A percentile compares a stretch with the other conserved stretches of the same genome.
Conservation (phyloP, 1,284 basidiomycete genomes). For the Trametes versicolor region DNA sequence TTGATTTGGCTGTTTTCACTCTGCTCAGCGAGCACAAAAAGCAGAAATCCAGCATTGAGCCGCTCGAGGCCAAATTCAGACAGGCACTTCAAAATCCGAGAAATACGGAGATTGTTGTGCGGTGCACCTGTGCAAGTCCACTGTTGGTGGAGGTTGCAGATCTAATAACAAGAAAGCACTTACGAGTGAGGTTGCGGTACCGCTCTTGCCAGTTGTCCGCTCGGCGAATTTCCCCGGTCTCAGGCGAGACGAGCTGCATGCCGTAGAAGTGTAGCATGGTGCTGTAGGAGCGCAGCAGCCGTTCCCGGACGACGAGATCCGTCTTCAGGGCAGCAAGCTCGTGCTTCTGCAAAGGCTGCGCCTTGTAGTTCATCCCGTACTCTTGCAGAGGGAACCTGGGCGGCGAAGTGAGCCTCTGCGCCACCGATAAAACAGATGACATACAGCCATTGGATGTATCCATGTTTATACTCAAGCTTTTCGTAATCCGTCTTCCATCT, state of each 20-base stretch:
- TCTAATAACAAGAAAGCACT: constrained; percentile 44
- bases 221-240: constrained; percentile 63
- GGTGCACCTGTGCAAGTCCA: constrained; percentile 54
- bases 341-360: constrained; percentile 71
- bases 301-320: constrained; percentile 57
- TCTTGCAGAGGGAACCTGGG: constrained; percentile 74
- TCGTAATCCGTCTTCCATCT: constrained; percentile 74
- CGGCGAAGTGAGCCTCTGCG: not conserved
- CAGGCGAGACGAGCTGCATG: constrained; percentile 64
- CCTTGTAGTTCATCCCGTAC: constrained; percentile 72
- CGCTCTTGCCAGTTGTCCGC: constrained; percentile 57
- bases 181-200: constrained; percentile 73
- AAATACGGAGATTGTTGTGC: constrained; percentile 83
- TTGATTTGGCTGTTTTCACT: constrained; percentile 66
- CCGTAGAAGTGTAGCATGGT: constrained; percentile 83
- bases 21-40: constrained; percentile 76
- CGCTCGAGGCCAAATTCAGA: constrained; percentile 73
- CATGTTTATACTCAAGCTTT: constrained; percentile 74
- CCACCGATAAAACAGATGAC: constrained; percentile 38
- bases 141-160: not conserved
- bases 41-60: constrained; percentile 71
- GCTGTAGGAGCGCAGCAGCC: constrained; percentile 68
- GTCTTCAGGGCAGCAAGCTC: constrained; percentile 70
- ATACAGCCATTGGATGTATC: constrained; percentile 80
- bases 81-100: constrained; percentile 80